Conservation (phyloP, 805 yeast species). For the Priceomyces melissophilus region DNA sequence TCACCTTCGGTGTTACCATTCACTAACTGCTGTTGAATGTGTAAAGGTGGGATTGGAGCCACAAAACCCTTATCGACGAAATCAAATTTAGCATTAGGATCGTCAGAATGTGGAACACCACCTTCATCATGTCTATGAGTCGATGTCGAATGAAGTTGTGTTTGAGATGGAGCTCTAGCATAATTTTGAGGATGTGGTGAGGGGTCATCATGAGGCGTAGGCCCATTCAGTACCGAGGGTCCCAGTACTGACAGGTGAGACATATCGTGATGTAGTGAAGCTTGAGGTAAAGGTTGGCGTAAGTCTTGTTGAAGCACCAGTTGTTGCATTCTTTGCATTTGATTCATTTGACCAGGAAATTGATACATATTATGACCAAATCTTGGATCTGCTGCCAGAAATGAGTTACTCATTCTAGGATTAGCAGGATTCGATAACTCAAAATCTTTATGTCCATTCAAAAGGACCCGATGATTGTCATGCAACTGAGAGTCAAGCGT, state of each 20-base stretch:
- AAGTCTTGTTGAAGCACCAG: slow-evolving; percentile 9
- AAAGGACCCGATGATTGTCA: slow-evolving; percentile 1
- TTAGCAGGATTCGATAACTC: slow-evolving; percentile 12
- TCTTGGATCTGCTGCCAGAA: slow-evolving; percentile 9
- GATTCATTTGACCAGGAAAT: slow-evolving; percentile 2
- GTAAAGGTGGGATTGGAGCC: slow-evolving; percentile 41
- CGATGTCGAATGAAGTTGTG: slow-evolving; percentile 12
- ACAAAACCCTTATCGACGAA: slow-evolving; percentile 15
- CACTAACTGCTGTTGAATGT: slow-evolving; percentile 39
- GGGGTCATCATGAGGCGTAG: neutral
- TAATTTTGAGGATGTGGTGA: neutral
- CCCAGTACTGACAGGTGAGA: slow-evolving; percentile 4
- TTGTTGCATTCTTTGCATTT: slow-evolving; percentile 5
- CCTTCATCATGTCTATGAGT: slow-evolving; percentile 6
- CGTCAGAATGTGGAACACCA: slow-evolving; percentile 1
- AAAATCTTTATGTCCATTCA: slow-evolving; percentile 6
- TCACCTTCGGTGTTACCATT: slow-evolving; percentile 4
- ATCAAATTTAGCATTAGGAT: neutral
- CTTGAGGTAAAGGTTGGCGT: slow-evolving; percentile 8
- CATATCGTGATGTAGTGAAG: slow-evolving; percentile 6
- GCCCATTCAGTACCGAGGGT: slow-evolving; percentile 3
- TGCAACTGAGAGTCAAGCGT: slow-evolving; percentile 15
- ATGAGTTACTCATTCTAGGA: slow-evolving; percentile 15
- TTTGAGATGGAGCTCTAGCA: neutral
- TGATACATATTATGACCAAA: slow-evolving; percentile 8